Evolutionary conservation across 2,329 filamentous ascomycete genomes (phyloP), one percentile per base, ranked within the genome.

Genomic region (Nigrograna mackinnonii): DNA sequence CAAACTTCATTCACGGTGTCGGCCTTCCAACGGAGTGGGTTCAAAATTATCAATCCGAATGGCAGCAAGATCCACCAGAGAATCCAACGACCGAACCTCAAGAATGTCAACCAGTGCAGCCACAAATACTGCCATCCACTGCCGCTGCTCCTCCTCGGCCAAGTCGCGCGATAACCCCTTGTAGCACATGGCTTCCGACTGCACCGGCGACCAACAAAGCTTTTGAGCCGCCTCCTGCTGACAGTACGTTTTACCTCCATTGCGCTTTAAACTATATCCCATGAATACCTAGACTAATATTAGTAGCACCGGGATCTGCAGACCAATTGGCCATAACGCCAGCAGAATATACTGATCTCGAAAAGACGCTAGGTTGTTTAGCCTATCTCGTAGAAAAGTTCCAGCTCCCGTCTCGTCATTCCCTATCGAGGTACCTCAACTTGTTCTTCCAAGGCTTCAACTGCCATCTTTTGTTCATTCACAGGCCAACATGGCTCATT

Each of bases 381-480:
- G 41, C 50, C 16, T 11, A 39, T 6, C 54, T 55, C 2, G 58
- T 62, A 17, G 49, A 52, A 2, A 37, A 49, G 6, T 64, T 62
- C 13, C 52, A 55, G 20, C 56, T 64, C n/a, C 60, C 60, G 1
- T 64, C 60, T 3, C 53, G 59, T 13, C 59, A 63, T 41, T 50
- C 60, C 7, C 44, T 63, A 12, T 59, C 60, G 3, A 51, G 60
- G 19, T 63, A 64, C 32, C 56, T 64, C 17, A 63, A 57, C 3
- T 58, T 57, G 5, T 64, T 62, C 37, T 64, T 64, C 20, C 35
- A 46, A 3, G 49, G 65, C 22, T 67, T 64, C 28, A 60, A 66
- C 12, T 58, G 56, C 7, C 62, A 66, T 37, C 60, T 64, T n/a
- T 62, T 62, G 0, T 64, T 66, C 41, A 60, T 67, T 13, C 62